Conservation (phyloP, 208 protist species). For the Naegleria gruberi region DNA sequence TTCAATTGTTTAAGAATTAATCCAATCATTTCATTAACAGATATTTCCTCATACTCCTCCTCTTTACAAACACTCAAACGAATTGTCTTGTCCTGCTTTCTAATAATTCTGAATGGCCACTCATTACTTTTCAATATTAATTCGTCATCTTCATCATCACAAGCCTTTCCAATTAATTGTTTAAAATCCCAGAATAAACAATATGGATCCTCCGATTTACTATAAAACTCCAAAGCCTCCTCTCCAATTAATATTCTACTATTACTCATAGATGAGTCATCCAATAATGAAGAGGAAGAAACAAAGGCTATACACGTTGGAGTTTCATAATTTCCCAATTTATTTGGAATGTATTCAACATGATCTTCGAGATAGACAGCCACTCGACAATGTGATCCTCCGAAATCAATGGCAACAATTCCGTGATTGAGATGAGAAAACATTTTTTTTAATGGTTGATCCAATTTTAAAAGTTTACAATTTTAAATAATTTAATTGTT, state of each 20-base stretch:
- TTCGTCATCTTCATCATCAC: background rate
- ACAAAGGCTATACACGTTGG: no score
- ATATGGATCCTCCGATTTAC: slow-evolving; percentile 72
- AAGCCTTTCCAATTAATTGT: slow-evolving; percentile 77
- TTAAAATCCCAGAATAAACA: slow-evolving; percentile 83
- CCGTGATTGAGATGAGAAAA: no score
- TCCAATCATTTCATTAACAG: slow-evolving; percentile 12
- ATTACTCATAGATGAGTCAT: no score
- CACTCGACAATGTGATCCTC: no score
- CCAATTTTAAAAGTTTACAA: no score
- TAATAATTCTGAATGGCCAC: background rate
- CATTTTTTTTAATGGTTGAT: no score
- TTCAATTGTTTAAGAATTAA: slow-evolving; percentile 76
- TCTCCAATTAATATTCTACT: slow-evolving; percentile 78
- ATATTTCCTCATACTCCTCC: background rate
- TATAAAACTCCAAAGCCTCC: slow-evolving; percentile 75
- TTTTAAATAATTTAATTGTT: no score
- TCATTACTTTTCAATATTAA: background rate
- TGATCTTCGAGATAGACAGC: no score
- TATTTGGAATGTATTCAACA: no score
- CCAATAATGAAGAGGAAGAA: no score
- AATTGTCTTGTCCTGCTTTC: background rate
- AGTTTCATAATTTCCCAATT: no score
- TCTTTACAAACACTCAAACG: background rate
- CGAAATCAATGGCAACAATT: no score